A percentile compares a stretch with the other conserved stretches of the same genome.
These are phyloP conservation scores for Aechmea fasciata DNA, from an alignment of 176 grass and related monocot genomes.

Conservation along the genomic window DNA sequence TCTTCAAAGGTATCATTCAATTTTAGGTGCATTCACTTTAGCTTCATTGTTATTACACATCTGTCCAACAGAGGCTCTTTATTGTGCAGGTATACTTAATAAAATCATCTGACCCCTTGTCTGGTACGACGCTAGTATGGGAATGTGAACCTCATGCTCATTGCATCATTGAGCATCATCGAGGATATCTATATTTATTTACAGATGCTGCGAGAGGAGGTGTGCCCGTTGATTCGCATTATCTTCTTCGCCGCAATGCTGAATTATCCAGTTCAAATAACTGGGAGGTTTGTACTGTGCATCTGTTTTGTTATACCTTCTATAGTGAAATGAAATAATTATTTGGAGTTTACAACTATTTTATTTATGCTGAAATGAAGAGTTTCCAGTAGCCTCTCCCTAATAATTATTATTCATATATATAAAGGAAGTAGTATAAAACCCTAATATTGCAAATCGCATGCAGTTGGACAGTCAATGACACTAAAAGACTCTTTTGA, in stretches of 20 bases:
- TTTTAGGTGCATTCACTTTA: slow-evolving; percentile 2
- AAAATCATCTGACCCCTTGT: slow-evolving; percentile 68
- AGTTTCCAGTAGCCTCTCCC: too few relatives aligned
- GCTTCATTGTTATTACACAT: slow-evolving; percentile 5
- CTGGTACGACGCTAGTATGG: slow-evolving; percentile 66
- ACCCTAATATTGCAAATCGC: too few relatives aligned
- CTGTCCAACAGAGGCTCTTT: slow-evolving; percentile 20
- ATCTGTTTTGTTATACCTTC: slow-evolving; percentile 7
- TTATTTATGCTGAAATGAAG: too few relatives aligned
- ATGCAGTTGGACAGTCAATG: too few relatives aligned
- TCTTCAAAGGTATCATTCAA: slow-evolving; percentile 62
- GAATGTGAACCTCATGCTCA: slow-evolving; percentile 83
- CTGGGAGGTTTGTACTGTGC: slow-evolving; percentile 53
- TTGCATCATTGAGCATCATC: slow-evolving; percentile 81
- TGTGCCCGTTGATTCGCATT: slow-evolving; percentile 58
- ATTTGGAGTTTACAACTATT: background rate
- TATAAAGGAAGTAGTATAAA: too few relatives aligned
- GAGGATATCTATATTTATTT: slow-evolving; percentile 71
- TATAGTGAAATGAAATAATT: background rate
- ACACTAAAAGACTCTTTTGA: too few relatives aligned
- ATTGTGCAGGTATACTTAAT: slow-evolving; percentile 82
- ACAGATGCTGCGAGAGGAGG: slow-evolving; percentile 77
- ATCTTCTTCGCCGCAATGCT: slow-evolving; percentile 48
- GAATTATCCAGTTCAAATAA: slow-evolving; percentile 52
- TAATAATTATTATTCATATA: too few relatives aligned